These are phyloP conservation scores for Sarocladium strictum DNA, from an alignment of 2,329 filamentous ascomycete genomes.

Conservation along the genomic window DNA sequence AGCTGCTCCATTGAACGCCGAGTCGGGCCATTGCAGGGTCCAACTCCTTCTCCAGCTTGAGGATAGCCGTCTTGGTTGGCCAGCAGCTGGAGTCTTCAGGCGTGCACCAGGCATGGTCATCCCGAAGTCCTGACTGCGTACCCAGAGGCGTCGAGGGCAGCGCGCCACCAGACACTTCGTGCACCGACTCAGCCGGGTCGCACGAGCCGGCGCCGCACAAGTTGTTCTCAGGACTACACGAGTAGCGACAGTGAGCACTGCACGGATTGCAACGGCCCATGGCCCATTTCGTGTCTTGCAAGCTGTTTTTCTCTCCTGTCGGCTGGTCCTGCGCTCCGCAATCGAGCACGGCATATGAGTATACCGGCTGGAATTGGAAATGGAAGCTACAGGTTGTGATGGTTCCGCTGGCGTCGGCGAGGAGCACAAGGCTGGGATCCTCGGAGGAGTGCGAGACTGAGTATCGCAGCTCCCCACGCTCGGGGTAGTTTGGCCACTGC, in stretches of 20 bases:
- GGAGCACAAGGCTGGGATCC: conserved; percentile 9
- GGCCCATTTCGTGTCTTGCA: conserved; percentile 10
- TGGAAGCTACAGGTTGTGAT: conserved; percentile 12
- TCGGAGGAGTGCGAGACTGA: conserved; percentile 12
- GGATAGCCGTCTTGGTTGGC: not conserved
- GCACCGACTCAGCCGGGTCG: conserved; percentile 6
- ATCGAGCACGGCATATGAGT: conserved; percentile 11
- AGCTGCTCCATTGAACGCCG: conserved; percentile 11
- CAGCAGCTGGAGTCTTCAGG: not conserved
- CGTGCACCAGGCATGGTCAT: not conserved
- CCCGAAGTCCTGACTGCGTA: no score
- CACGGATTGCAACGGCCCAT: conserved; percentile 11
- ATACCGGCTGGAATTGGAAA: conserved; percentile 12
- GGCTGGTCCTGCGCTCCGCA: not conserved
- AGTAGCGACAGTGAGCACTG: conserved; percentile 10
- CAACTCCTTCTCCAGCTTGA: not conserved
- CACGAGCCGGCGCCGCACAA: conserved; percentile 4
- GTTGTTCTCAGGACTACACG: conserved; percentile 10
- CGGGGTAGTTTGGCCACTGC: conserved; percentile 13
- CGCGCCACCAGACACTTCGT: not conserved
- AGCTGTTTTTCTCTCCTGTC: not conserved
- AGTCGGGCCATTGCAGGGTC: conserved; percentile 8
- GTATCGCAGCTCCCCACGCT: conserved; percentile 11
- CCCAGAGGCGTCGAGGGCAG: no score
- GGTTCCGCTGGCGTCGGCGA: conserved; percentile 10